These are phyloP conservation scores for Saccharomycopsis amapae DNA, from an alignment of 805 yeast species.

Conservation along the genomic window DNA sequence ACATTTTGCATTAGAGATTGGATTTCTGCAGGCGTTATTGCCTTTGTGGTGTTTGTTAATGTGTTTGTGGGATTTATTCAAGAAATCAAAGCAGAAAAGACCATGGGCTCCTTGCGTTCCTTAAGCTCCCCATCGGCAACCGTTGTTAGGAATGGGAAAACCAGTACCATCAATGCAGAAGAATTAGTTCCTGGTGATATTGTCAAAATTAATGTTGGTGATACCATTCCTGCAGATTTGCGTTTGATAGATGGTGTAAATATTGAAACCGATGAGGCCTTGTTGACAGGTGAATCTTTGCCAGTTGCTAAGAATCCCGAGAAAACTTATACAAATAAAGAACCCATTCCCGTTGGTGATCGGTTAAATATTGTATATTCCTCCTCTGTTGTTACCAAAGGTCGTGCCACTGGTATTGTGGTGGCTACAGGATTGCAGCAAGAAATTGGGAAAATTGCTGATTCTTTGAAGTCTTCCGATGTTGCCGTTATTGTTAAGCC, in stretches of 20 bases:
- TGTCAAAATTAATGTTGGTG: conserved; percentile 76
- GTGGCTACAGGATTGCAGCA: conserved; percentile 63
- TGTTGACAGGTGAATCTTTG: conserved; percentile 84
- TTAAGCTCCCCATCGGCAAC: conserved; percentile 66
- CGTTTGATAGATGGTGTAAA: conserved; percentile 68
- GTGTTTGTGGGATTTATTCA: conserved; percentile 62
- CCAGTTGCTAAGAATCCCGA: conserved; percentile 59
- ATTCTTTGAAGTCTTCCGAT: conserved; percentile 45
- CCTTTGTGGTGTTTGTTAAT: conserved; percentile 57
- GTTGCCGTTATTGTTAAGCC: too few relatives aligned
- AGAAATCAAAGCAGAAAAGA: conserved; percentile 68
- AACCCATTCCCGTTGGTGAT: conserved; percentile 59
- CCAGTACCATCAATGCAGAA: conserved; percentile 49
- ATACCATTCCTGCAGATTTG: conserved; percentile 90
- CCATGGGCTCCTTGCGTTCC: conserved; percentile 66
- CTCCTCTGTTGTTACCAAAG: conserved; percentile 65
- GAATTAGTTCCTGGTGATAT: conserved; percentile 72
- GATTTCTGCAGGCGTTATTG: too few relatives aligned
- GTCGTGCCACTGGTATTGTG: conserved; percentile 65
- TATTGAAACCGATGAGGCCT: conserved; percentile 81
- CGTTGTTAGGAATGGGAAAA: conserved; percentile 47
- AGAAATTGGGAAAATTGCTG: conserved; percentile 70
- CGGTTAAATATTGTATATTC: conserved; percentile 64
- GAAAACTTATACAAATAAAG: conserved; percentile 32
- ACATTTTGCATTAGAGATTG: too few relatives aligned